A percentile compares a stretch with the other conserved stretches of the same genome.
Evolutionary conservation across 208 protist genomes (phyloP).

Genomic region (Leishmania aethiopica): DNA sequence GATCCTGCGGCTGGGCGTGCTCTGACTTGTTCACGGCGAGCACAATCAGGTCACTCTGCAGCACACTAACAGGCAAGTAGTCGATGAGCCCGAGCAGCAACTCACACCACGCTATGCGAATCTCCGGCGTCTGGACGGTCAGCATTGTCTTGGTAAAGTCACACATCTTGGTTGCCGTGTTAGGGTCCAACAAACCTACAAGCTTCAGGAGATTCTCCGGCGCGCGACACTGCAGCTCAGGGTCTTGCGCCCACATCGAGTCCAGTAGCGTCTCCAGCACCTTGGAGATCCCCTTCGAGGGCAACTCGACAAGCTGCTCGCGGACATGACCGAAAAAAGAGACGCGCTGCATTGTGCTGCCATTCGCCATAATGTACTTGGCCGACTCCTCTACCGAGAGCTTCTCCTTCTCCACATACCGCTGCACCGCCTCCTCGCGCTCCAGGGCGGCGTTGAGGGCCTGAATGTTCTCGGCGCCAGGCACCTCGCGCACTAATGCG

Average conservation of each 20-base stretch:
- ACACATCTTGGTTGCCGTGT: constrained; percentile 62
- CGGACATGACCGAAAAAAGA: constrained; percentile 77
- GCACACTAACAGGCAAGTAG: constrained; percentile 55
- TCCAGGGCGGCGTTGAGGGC: constrained; percentile 82
- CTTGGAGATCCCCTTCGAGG: constrained; percentile 58
- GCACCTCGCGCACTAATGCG: constrained; percentile 82
- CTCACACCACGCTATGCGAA: constrained; percentile 81
- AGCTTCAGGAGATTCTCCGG: constrained; percentile 63
- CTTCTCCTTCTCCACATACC: constrained; percentile 85
- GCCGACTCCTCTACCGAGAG: constrained; percentile 83
- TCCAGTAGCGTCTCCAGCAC: constrained; percentile 80
- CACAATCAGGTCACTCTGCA: constrained; percentile 71
- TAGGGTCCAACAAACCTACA: constrained; percentile 59
- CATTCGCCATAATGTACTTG: constrained; percentile 91
- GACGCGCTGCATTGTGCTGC: constrained; percentile 86
- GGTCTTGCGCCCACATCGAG: constrained; percentile 89
- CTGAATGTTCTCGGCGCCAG: constrained; percentile 86
- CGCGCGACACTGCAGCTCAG: constrained; percentile 85
- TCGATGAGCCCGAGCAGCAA: constrained; percentile 71
- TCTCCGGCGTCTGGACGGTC: constrained; percentile 73
- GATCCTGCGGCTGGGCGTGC: constrained; percentile 85
- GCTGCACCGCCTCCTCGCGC: constrained; percentile 89
- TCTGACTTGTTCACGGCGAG: constrained; percentile 83
- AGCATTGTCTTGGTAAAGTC: constrained; percentile 90
- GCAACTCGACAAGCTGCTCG: constrained; percentile 58